Conservation (phyloP, 2,329 filamentous ascomycete species). For the Ophiostoma populinum region DNA sequence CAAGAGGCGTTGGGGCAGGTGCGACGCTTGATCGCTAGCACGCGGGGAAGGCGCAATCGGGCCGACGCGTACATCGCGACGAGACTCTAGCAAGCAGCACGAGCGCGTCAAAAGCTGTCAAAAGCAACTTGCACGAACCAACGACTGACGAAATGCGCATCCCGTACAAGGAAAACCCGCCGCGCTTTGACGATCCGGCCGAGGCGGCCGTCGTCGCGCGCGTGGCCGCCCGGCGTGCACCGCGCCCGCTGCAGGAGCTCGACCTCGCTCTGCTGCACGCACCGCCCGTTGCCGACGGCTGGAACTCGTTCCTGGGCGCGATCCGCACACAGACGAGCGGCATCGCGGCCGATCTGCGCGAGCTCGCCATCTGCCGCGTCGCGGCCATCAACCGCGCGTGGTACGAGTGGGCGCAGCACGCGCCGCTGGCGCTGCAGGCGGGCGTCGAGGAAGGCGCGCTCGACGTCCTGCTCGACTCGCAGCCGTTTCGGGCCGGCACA, state of each 20-base stretch:
- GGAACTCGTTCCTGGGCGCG: constrained; percentile 52
- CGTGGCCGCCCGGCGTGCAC: constrained; percentile 46
- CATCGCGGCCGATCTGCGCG: constrained; percentile 40
- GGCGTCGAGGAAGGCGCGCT: constrained; percentile 37
- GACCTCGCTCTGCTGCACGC: constrained; percentile 62
- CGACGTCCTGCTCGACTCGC: constrained; percentile 23
- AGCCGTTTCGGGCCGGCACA: constrained; percentile 11
- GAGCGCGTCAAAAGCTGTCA: too few relatives aligned
- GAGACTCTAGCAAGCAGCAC: too few relatives aligned
- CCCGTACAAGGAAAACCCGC: constrained; percentile 43
- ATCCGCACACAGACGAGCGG: constrained; percentile 39
- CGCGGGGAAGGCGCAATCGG: too few relatives aligned
- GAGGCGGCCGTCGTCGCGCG: constrained; percentile 43
- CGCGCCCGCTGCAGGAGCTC: constrained; percentile 55
- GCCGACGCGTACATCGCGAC: too few relatives aligned
- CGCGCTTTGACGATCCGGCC: constrained; percentile 23
- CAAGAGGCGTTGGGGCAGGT: too few relatives aligned
- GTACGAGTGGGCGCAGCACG: constrained; percentile 75
- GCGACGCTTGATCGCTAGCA: too few relatives aligned
- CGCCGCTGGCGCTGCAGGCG: constrained; percentile 43
- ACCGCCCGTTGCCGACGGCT: constrained; percentile 57
- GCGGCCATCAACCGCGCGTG: constrained; percentile 65
- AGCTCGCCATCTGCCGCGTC: constrained; percentile 67
- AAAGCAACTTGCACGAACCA: background rate
- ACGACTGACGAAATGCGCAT: constrained; percentile 37